phyloP scores from a whole-genome alignment of 352 stramenopile species.

The Globisporangium yorkense region DNA sequence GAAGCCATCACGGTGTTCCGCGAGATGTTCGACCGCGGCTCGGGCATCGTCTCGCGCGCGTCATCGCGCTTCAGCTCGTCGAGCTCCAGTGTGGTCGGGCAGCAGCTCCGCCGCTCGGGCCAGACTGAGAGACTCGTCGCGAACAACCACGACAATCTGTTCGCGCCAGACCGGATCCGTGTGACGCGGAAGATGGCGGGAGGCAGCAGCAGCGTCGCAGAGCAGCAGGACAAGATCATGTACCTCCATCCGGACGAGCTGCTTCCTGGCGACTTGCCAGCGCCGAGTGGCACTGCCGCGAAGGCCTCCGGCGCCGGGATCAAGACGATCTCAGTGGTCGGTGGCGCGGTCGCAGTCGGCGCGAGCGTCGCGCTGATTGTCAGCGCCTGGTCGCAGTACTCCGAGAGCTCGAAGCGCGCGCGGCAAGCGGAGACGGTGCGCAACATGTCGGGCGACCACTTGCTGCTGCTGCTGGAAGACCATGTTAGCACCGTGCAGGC shows the following conservation, averaged over 20 bases:
- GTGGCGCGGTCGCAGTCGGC: constrained; percentile 70
- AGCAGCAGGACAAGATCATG: constrained; percentile 60
- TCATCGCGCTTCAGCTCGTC: constrained; percentile 59
- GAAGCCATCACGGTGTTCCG: constrained; percentile 79
- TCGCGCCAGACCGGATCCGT: constrained; percentile 62
- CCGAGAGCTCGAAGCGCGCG: constrained; percentile 51
- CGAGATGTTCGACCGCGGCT: constrained; percentile 63
- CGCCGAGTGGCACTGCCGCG: constrained; percentile 12
- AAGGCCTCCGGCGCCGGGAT: constrained; percentile 23
- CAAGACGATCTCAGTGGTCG: constrained; percentile 56
- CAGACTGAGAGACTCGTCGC: constrained; percentile 23
- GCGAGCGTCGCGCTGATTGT: constrained; percentile 74
- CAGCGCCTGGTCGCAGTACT: constrained; percentile 80
- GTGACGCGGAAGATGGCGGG: constrained; percentile 38
- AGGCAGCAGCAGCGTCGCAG: constrained; percentile 30
- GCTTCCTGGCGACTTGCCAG: constrained; percentile 42
- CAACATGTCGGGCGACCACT: constrained; percentile 64
- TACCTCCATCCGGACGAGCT: constrained; percentile 81
- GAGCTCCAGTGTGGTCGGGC: constrained; percentile 63
- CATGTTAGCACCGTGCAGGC: constrained; percentile 25
- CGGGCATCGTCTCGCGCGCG: constrained; percentile 48
- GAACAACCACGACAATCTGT: constrained; percentile 86
- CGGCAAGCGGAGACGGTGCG: constrained; percentile 66
- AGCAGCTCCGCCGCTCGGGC: constrained; percentile 31
- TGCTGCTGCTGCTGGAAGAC: constrained; percentile 71